Base-by-base conservation (phyloP, 2,329 filamentous ascomycete species). In the Periglandula ipomoeae region DNA sequence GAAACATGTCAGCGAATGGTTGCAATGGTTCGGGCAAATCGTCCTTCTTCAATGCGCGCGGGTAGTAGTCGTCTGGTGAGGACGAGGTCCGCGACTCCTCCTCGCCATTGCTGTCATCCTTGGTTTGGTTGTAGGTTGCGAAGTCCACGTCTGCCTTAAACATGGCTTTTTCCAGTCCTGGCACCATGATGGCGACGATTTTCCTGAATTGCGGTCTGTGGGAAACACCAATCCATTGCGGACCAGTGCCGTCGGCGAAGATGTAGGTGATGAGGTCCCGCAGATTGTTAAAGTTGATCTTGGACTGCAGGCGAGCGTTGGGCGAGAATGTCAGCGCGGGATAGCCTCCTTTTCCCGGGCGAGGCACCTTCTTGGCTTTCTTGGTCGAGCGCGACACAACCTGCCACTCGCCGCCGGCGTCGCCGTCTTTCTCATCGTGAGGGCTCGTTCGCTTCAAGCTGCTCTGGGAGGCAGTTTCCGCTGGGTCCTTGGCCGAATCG, bases 111-210 rank as follows among this genome's bases (percentile, higher is more conserved):
- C 57, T 52, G 49, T 58, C 56, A 20, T 62, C 57, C 44, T 58
- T 47, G 48, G 39, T 24, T 23, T 69, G 61, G 39, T 73, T 70
- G 58, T 74, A 79, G 1, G 61, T 66, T 9, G 66, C 61, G 44
- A 74, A 75, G 54, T 81, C 68, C 34, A 76, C 71, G 34, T 67
- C 61, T 11, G 79, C 75, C 63, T 85, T 80, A 68, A 97, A 95
- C 86, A 97, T 93, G 53, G 82, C 85, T 59, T 88, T 79, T 62
- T 97, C 91, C 22, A 98, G 70, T 0, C 93, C 93, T 10, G 93
- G 93, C 10, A 96, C 82, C 86, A 96, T 91, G 55, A 98, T 71
- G 37, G 87, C 79, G 26, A 97, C 90, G 26, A 94, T 85, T 68
- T 93, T 94, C 54, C 80, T 72, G 57, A 86, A 81, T 50, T 81